Base-by-base conservation (phyloP, 495 filamentous ascomycete genomes). In the Entonaema liquescens region DNA sequence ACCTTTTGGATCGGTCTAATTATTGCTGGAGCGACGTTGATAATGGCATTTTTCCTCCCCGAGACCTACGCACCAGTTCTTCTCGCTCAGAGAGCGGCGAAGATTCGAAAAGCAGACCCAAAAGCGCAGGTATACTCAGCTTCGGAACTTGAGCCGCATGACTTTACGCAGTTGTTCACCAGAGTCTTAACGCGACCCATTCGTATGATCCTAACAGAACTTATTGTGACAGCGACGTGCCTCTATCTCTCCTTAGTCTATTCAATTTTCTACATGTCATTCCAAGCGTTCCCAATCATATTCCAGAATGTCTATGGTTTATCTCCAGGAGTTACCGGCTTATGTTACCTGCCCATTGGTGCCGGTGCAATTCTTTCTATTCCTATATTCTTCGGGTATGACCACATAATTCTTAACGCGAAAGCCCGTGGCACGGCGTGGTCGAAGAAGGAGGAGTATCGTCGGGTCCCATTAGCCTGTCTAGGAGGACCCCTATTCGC, bases 241-340 rank as follows among this genome's bases (percentile, higher is more conserved):
- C 77, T 92, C 9, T 94, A 92, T 77, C 83, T 93, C 1, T 83
- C 89, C 0, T 78, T 92, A 3, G 83, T 88, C 13, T 93, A 93
- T 74, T 87, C 86, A 6, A 90, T 93, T 33, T 93, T 94, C 68
- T 93, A 92, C 76, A 87, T 93, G 72, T 90, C 85, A 65, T 91
- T 93, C 68, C 86, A 90, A 59, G 85, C 87, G 4, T 91, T 86
- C 72, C 89, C 89, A 0, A 82, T 91, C 13, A 90, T 91, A 58
- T 91, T 89, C 75, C 73, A 85, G 53, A 65, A 76, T 4, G 71
- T 86, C 3, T 87, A 87, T 64, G 74, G 74, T 11, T 71, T 86
- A 3, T 72, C 77, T 1, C 80, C 84, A 0, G 84, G 83, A 23
- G 69, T 78, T 5, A 79, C 81, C 15, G 84, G 83, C 0, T 70